Evolutionary conservation across 108 stramenopile species (phyloP).

Genomic region (Craspedostauros australis): DNA sequence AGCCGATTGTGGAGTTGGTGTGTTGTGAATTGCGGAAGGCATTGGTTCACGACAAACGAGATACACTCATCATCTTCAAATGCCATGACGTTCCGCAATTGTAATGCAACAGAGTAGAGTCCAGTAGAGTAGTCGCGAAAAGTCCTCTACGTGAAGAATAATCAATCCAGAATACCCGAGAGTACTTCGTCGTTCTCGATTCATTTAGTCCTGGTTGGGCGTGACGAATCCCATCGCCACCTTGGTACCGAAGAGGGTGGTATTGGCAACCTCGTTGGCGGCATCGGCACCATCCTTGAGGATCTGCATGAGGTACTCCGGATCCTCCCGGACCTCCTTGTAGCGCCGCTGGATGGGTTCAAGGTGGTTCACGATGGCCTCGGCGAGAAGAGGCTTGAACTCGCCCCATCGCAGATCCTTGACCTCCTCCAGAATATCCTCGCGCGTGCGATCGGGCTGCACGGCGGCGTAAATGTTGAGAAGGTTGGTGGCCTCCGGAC

Average conservation of each 20-base stretch:
- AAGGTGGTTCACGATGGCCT: constrained; percentile 89
- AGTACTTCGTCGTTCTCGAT: no score
- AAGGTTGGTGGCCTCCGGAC: constrained; percentile 97
- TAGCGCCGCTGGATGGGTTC: constrained; percentile 92
- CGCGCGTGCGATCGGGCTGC: constrained; percentile 66
- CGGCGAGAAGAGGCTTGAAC: constrained; percentile 95
- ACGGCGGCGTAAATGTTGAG: constrained; percentile 92
- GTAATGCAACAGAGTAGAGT: no score
- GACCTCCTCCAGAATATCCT: constrained; percentile 82
- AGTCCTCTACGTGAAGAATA: no score
- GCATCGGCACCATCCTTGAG: constrained; percentile 90
- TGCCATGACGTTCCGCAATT: no score
- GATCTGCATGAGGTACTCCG: constrained; percentile 70
- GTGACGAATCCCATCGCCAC: constrained; percentile 92
- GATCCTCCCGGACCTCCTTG: constrained; percentile 83
- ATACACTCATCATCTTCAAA: no score
- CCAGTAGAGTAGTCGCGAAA: no score
- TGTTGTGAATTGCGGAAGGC: no score
- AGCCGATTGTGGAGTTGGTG: no score
- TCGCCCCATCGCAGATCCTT: constrained; percentile 87
- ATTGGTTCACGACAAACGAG: no score
- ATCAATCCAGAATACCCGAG: no score
- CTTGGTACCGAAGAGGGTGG: constrained; percentile 77
- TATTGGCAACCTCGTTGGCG: constrained; percentile 86
- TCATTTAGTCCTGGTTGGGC: no score